Evolutionary conservation across 2,329 filamentous ascomycete genomes (phyloP).

Genomic region (Aureobasidium subglaciale): DNA sequence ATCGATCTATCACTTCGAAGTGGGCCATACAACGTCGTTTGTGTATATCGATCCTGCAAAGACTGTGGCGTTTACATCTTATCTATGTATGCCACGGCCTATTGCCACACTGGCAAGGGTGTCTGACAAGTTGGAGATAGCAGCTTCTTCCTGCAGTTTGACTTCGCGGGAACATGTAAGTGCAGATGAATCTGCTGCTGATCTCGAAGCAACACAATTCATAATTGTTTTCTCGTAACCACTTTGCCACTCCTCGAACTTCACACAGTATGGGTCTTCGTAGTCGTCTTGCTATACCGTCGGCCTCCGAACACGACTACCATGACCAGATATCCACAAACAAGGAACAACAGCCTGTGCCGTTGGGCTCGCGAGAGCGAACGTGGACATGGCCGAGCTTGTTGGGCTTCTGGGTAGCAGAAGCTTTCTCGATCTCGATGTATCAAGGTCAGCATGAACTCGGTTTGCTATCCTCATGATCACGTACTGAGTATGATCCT

Average conservation of each 20-base stretch:
- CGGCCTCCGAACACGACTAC: conserved; percentile 4
- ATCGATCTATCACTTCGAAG: neutral
- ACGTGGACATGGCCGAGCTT: conserved; percentile 22
- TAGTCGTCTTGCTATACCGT: conserved; percentile 16
- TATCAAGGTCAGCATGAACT: conserved; percentile 16
- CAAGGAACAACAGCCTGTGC: conserved; percentile 18
- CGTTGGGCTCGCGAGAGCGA: conserved; percentile 17
- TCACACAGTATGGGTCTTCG: conserved; percentile 17
- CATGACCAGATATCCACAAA: conserved; percentile 14
- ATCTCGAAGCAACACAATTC: neutral
- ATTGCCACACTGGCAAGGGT: neutral
- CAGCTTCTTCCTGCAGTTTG: neutral
- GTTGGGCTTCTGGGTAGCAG: conserved; percentile 21
- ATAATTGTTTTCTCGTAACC: neutral
- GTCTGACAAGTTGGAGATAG: neutral
- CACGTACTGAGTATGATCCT: conserved; percentile 15
- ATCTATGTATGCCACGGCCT: neutral
- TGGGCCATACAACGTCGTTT: neutral
- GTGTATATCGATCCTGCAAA: neutral
- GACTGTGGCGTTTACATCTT: neutral
- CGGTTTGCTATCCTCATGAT: neutral
- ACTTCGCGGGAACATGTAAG: neutral
- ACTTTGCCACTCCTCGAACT: neutral
- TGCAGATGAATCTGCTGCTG: neutral
- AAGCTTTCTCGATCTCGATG: conserved; percentile 21